Percentiles rank a stretch among this genome's conserved stretches.
Evolutionary conservation across 1,139 yeast species (phyloP).

Genomic region (Lodderomyces theae): DNA sequence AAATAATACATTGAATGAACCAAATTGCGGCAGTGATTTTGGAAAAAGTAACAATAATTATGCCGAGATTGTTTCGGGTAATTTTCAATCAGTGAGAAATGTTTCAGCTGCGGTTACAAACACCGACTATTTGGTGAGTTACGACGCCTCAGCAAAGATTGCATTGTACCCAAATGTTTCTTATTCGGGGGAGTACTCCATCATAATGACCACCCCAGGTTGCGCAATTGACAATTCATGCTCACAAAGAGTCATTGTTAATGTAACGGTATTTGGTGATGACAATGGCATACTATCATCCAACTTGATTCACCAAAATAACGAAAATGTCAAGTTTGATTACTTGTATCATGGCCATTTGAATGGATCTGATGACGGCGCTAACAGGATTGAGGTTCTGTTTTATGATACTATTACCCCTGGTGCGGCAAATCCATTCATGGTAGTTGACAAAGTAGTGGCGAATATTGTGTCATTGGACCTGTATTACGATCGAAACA

Average conservation of each 20-base stretch:
- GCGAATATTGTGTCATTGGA: constrained; percentile 56
- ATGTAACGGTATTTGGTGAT: constrained; percentile 61
- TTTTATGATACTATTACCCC: constrained; percentile 32
- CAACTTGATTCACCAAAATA: constrained; percentile 67
- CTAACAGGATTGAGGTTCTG: constrained; percentile 51
- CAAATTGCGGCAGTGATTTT: constrained; percentile 47
- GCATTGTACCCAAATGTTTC: constrained; percentile 69
- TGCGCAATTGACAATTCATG: constrained; percentile 73
- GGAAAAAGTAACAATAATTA: constrained; percentile 29
- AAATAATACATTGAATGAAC: constrained; percentile 67
- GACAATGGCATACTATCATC: constrained; percentile 44
- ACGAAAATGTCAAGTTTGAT: constrained; percentile 78
- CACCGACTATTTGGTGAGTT: constrained; percentile 31
- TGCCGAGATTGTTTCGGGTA: constrained; percentile 33
- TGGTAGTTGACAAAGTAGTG: constrained; percentile 74
- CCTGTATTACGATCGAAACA: constrained; percentile 29
- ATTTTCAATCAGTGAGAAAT: constrained; percentile 29
- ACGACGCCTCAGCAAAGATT: constrained; percentile 43
- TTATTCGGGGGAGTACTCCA: constrained; percentile 70
- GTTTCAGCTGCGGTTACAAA: constrained; percentile 19
- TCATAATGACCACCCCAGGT: constrained; percentile 82
- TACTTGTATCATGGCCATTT: constrained; percentile 69
- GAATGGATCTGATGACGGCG: constrained; percentile 41
- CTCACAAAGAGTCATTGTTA: constrained; percentile 66
- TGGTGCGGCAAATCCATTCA: constrained; percentile 30